Percentiles rank a stretch among this genome's conserved stretches.
phyloP scores from a whole-genome alignment of 768 basidiomycete genomes.

The Lactarius tabidus region DNA sequence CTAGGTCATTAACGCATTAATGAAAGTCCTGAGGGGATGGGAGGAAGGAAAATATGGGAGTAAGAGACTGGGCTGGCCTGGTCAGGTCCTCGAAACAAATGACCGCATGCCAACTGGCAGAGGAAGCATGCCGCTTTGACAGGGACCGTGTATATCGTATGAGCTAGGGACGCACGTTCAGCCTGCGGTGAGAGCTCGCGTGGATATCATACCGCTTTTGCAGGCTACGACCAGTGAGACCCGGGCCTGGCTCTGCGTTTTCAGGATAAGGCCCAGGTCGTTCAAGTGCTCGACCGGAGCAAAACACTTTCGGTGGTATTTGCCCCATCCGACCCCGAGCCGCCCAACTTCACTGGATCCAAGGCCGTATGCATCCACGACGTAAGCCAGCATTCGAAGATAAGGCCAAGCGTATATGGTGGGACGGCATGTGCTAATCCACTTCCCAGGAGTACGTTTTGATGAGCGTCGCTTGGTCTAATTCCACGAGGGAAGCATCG shows the following conservation, averaged over 20 bases:
- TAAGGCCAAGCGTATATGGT: slow-evolving; percentile 29
- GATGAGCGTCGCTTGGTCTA: slow-evolving; percentile 91
- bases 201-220: too few species aligned
- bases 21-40: not conserved
- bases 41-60: not conserved
- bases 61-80: too few species aligned
- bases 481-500: slow-evolving; percentile 58
- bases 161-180: too few species aligned
- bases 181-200: too few species aligned
- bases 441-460: slow-evolving; percentile 70
- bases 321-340: slow-evolving; percentile 67
- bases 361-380: slow-evolving; percentile 71
- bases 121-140: too few species aligned
- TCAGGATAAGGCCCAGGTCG: too few species aligned
- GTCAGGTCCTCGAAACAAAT: too few species aligned
- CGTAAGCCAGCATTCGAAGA: slow-evolving; percentile 91
- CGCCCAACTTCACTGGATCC: slow-evolving; percentile 32
- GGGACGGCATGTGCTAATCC: slow-evolving; percentile 5
- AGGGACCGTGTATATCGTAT: too few species aligned
- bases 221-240: too few species aligned
- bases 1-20: slow-evolving; percentile 14
- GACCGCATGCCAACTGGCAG: too few species aligned
- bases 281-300: slow-evolving; percentile 80
- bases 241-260: too few species aligned
- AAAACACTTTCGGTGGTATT: slow-evolving; percentile 63